Evolutionary conservation across 2,329 filamentous ascomycete genomes (phyloP), one percentile per base, ranked within the genome.

Genomic region (Ophiosphaerella narmari): DNA sequence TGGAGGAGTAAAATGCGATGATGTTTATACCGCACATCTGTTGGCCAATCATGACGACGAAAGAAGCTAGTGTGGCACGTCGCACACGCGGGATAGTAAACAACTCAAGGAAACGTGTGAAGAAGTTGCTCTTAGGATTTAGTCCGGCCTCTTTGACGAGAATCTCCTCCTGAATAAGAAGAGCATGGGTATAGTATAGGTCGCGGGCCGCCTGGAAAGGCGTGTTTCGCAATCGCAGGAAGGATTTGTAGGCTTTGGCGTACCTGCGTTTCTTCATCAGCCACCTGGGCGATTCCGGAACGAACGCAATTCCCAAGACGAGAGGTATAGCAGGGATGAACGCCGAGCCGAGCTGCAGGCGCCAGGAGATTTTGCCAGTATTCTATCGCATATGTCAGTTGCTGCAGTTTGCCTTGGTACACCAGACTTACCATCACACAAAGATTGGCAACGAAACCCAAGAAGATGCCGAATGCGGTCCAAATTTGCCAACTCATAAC

Each of bases 31-130:
- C 83, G 52, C 82, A 85, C 75, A 86, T 80, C 63, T 86, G 84
- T 60, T 86, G 83, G 0, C 75, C 76, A 58, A 85, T 85, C 90
- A 95, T 95, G 59, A 93, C 89, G 1, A 85, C 84, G 57, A 86
- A 89, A 1, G 89, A 88, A 5, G 90, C 90, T 26, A 89, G 79
- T 3, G 86, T 92, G 2, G 91, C 91, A 35, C 87, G 82, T 12
- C 86, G 82, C 9, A 89, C 78, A 39, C 88, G 82, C 1, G 87
- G 86, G 48, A 90, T 81, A 9, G 84, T 88, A 63, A 90, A 88
- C 0, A 83, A 68, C 65, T 90, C 82, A 33, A 80, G 33, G 54
- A 76, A 75, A 34, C 74, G 69, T 1, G 65, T 74, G 55, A 76
- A 71, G 47, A 76, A 67, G 51, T 73, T 76, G 54, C 62, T 67